phyloP scores from a whole-genome alignment of 2,329 filamentous ascomycete species.

The Nemania sp. region DNA sequence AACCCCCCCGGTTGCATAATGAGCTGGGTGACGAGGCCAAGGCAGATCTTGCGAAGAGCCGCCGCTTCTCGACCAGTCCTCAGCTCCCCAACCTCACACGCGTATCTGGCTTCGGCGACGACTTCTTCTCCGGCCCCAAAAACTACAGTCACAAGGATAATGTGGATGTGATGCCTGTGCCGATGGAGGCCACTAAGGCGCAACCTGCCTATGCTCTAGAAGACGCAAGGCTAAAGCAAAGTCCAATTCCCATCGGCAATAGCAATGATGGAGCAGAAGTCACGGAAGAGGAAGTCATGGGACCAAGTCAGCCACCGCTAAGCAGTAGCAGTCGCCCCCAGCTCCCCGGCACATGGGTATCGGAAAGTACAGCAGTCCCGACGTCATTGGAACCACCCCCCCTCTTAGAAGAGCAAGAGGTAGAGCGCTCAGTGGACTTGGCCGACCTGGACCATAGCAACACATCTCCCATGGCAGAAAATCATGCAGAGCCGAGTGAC shows the following conservation, averaged over 20 bases:
- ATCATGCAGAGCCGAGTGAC: slow-evolving; percentile 29
- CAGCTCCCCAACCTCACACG: slow-evolving; percentile 62
- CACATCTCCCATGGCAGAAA: slow-evolving; percentile 25
- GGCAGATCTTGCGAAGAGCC: slow-evolving; percentile 23
- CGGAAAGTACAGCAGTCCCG: slow-evolving; percentile 32
- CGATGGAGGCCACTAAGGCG: slow-evolving; percentile 8
- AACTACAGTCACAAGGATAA: slow-evolving; percentile 23
- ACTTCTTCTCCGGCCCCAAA: slow-evolving; percentile 54
- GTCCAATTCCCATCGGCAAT: slow-evolving; percentile 19
- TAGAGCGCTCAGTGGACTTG: slow-evolving; percentile 15
- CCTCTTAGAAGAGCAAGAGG: slow-evolving; percentile 31
- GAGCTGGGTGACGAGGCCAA: slow-evolving; percentile 19
- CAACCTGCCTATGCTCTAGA: slow-evolving; percentile 29
- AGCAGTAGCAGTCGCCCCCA: slow-evolving; percentile 24
- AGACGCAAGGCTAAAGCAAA: slow-evolving; percentile 29
- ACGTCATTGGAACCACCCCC: slow-evolving; percentile 30
- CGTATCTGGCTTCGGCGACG: slow-evolving; percentile 64
- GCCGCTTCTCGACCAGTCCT: slow-evolving; percentile 56
- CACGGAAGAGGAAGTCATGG: slow-evolving; percentile 1
- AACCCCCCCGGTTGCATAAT: not conserved
- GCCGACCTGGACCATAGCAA: slow-evolving; percentile 24
- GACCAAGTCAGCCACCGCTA: not conserved
- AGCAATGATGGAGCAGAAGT: slow-evolving; percentile 14
- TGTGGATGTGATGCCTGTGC: not conserved
- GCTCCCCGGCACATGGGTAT: slow-evolving; percentile 40